Evolutionary conservation across 306 rosid species (phyloP), one percentile per base, ranked within the genome.

Genomic region (Cercis canadensis): DNA sequence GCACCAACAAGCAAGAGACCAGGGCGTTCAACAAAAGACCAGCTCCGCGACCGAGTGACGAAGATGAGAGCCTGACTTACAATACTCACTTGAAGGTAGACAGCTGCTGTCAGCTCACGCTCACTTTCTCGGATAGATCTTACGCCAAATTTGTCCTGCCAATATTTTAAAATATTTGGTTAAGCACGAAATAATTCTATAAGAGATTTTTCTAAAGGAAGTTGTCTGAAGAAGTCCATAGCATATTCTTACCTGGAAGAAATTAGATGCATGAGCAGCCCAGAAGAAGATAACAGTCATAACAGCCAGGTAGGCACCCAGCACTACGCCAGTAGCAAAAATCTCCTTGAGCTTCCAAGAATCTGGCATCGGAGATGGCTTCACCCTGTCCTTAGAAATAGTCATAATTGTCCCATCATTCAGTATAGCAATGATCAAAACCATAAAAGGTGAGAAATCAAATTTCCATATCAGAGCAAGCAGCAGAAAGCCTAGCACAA

Each of bases 381-480:
- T 92, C 52, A 92, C 98, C 61, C 96, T 82, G 31, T 92, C 96
- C 81, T 92, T 92, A 7, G 98, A 88, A 67, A 92, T 92, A 39
- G 98, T 92, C 98, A 90, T 92, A 78, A 92, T 92, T 9, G 98
- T 92, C 8, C 98, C 98, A 53, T 92, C 98, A 10, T 92, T 92
- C 49, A 92, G 96, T 49, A 92, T 68, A 74, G 98, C 98, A 59
- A 92, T 90, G 81, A 92, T 66, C 53, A 92, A 49, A 70, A 92
- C 97, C 98, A 92, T 90, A 40, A 92, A 92, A n/a, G 98, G 98
- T 8, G 98, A 90, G 81, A 92, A 92, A 78, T 92, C 98, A 55
- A 86, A 92, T 52, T 84, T 83, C 98, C 97, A 92, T 13, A 92
- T 92, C 15, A 92, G 97, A 0, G 98, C 97, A 32, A 92, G 74